Percentiles rank a stretch among this genome's conserved stretches.
Conservation (phyloP, 2,329 filamentous ascomycete species). For the Fusarium sp. region DNA sequence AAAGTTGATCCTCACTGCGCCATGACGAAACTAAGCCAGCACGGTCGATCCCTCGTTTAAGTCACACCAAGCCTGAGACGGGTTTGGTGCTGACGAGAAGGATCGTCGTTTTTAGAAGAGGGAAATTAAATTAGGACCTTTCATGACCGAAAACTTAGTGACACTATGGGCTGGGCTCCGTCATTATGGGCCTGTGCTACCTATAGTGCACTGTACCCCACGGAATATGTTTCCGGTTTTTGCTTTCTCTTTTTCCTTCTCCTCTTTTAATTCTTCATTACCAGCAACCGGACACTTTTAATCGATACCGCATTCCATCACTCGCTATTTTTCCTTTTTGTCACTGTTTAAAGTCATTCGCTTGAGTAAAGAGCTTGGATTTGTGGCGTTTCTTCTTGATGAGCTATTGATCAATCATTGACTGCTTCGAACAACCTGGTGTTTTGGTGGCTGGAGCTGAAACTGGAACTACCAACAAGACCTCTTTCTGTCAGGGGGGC, state of each 20-base stretch:
- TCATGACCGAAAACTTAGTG: not conserved
- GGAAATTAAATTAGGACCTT: slow-evolving; percentile 18
- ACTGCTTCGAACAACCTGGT: slow-evolving; percentile 9
- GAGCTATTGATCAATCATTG: slow-evolving; percentile 15
- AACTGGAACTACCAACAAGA: slow-evolving; percentile 13
- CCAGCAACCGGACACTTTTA: not conserved
- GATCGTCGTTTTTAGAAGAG: slow-evolving; percentile 21
- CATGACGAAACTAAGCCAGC: slow-evolving; percentile 1
- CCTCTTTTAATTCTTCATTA: not conserved
- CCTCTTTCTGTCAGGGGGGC: not conserved
- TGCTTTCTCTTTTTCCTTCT: not conserved
- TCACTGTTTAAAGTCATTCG: slow-evolving; percentile 16
- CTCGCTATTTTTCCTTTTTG: not conserved
- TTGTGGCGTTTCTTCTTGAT: not conserved
- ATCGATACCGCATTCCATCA: not conserved
- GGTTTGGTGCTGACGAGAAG: slow-evolving; percentile 32
- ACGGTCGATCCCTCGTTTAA: not conserved
- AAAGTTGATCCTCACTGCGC: slow-evolving; percentile 19
- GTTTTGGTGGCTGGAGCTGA: slow-evolving; percentile 35
- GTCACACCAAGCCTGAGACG: slow-evolving; percentile 8
- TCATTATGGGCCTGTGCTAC: not conserved
- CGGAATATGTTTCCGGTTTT: not conserved
- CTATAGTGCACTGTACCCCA: not conserved
- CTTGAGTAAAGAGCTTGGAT: slow-evolving; percentile 13
- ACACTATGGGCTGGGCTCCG: not conserved